These are phyloP conservation scores for Dothideomycetes sp. DNA, from an alignment of 2,329 filamentous ascomycete genomes.

Conservation along the genomic window DNA sequence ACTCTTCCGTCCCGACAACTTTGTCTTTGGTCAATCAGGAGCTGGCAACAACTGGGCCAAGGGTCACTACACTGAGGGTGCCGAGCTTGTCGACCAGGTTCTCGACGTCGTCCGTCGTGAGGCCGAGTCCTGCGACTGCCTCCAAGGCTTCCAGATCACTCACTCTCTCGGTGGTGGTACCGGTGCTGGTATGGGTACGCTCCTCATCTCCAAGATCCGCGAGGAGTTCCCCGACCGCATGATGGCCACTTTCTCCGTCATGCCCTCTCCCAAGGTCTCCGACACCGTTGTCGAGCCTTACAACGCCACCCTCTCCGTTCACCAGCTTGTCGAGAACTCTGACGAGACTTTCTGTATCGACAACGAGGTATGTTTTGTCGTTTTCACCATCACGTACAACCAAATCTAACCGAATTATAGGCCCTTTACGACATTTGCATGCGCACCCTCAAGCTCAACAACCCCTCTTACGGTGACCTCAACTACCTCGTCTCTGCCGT, in stretches of 20 bases:
- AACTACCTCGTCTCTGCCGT: slow-evolving; percentile 99
- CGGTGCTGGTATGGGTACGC: slow-evolving; percentile 99
- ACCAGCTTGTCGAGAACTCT: slow-evolving; percentile 99
- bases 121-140: slow-evolving; percentile 97
- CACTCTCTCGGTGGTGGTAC: slow-evolving; percentile 99
- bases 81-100: slow-evolving; percentile 95
- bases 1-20: slow-evolving; percentile 99
- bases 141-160: slow-evolving; percentile 99
- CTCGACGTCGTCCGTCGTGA: slow-evolving; percentile 97
- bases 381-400: slow-evolving; percentile 12
- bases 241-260: slow-evolving; percentile 99
- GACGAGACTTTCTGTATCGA: slow-evolving; percentile 99
- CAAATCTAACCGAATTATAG: slow-evolving; percentile 22
- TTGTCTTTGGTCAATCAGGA: slow-evolving; percentile 98
- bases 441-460: slow-evolving; percentile 96
- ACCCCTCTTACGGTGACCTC: slow-evolving; percentile 96
- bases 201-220: slow-evolving; percentile 99
- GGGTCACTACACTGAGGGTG: slow-evolving; percentile 99
- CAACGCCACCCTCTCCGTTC: slow-evolving; percentile 97
- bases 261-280: slow-evolving; percentile 97
- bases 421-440: slow-evolving; percentile 99
- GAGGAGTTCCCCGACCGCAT: slow-evolving; percentile 99
- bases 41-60: slow-evolving; percentile 99
- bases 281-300: slow-evolving; percentile 99
- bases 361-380: slow-evolving; percentile 60